Conservation (phyloP, 495 filamentous ascomycete species). For the Xylaria telfairii region DNA sequence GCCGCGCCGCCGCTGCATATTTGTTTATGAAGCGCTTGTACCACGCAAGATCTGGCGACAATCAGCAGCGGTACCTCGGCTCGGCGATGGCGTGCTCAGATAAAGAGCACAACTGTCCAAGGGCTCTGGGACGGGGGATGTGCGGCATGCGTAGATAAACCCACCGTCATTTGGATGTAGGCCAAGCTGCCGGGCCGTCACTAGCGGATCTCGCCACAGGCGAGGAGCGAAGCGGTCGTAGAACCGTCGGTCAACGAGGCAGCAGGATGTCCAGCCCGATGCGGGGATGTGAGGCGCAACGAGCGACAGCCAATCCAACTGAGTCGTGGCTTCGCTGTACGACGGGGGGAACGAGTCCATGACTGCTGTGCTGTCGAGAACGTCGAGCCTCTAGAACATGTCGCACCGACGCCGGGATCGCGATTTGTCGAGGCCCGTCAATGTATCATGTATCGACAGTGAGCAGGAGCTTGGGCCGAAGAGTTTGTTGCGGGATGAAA, state of each 20-base stretch:
- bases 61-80: background rate
- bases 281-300: constrained; percentile 45
- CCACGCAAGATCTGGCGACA: constrained; percentile 45
- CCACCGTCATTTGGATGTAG: constrained; percentile 46
- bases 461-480: background rate
- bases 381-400: background rate
- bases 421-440: background rate
- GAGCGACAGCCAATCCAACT: constrained; percentile 51
- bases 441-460: background rate
- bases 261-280: constrained; percentile 46
- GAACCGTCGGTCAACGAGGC: constrained; percentile 50
- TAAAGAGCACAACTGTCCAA: background rate
- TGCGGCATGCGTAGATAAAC: constrained; percentile 17
- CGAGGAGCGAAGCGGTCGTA: constrained; percentile 50
- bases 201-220: constrained; percentile 54
- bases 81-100: too few relatives aligned
- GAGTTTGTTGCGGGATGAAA: background rate
- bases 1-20: constrained; percentile 34
- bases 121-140: background rate
- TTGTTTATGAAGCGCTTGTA: constrained; percentile 45
- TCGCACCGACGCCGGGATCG: background rate
- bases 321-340: constrained; percentile 48
- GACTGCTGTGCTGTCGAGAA: background rate
- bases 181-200: constrained; percentile 35
- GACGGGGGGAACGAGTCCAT: constrained; percentile 49